Percentiles rank a stretch among this genome's conserved stretches.
These are phyloP conservation scores for Gossypioides kirkii DNA, from an alignment of 345 rosid genomes.

Conservation along the genomic window DNA sequence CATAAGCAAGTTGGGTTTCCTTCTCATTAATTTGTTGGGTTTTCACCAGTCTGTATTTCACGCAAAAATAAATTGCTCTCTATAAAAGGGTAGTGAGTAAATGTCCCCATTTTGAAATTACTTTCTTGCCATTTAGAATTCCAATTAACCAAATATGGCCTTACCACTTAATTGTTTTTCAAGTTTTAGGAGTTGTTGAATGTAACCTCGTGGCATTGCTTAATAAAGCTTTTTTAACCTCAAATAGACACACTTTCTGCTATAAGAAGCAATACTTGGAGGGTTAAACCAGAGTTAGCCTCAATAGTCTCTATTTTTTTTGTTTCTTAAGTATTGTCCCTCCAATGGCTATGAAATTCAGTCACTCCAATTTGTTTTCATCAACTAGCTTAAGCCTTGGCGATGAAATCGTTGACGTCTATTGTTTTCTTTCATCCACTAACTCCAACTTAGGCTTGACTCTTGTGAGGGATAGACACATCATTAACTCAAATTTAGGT, in stretches of 20 bases:
- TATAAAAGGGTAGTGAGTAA: background rate
- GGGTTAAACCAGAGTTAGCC: background rate
- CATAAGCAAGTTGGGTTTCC: too few species aligned
- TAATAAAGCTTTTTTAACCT: background rate
- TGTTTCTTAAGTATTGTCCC: background rate
- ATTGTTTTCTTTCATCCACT: background rate
- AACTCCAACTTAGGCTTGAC: background rate
- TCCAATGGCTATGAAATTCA: background rate
- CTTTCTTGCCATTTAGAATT: background rate
- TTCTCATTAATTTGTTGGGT: too few species aligned
- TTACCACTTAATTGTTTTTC: background rate
- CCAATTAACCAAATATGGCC: background rate
- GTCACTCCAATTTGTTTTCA: background rate
- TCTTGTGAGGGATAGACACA: background rate
- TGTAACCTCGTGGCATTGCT: background rate
- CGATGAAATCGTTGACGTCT: background rate
- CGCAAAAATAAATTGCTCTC: background rate
- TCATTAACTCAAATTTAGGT: background rate
- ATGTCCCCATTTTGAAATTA: background rate
- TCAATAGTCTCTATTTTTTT: background rate
- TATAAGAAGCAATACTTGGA: background rate
- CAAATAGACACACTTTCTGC: background rate
- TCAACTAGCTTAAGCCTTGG: background rate
- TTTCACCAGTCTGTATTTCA: too few species aligned
- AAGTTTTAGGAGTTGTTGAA: background rate